Evolutionary conservation across 2,329 filamentous ascomycete genomes (phyloP).

Genomic region (Emmonsia crescens): DNA sequence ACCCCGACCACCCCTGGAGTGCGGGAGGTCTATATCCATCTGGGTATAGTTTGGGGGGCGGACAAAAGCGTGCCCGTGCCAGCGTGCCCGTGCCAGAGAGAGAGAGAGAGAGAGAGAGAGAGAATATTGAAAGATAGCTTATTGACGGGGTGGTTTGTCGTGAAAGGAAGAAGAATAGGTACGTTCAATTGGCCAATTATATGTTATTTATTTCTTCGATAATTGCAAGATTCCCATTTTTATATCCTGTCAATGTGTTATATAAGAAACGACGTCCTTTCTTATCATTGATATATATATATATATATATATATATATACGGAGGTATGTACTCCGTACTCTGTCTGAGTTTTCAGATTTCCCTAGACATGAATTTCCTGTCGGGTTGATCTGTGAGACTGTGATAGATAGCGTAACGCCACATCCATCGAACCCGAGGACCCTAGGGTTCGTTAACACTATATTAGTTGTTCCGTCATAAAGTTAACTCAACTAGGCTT

Average conservation of each 20-base stretch:
- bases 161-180: background rate
- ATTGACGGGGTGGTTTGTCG: background rate
- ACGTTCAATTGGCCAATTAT: background rate
- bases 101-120: too few relatives aligned
- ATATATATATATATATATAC: too few relatives aligned
- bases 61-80: background rate
- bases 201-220: background rate
- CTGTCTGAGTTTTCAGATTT: background rate
- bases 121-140: background rate
- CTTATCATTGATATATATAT: background rate
- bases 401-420: constrained; percentile 4
- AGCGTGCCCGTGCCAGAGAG: background rate
- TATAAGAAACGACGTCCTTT: background rate
- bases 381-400: background rate
- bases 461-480: background rate
- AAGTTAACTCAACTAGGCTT: background rate
- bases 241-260: background rate
- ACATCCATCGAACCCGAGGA: background rate
- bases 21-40: background rate
- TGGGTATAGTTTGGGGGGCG: background rate
- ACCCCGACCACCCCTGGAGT: background rate
- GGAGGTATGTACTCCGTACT: too few relatives aligned
- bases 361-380: background rate
- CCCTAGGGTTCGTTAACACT: too few relatives aligned
- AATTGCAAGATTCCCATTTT: background rate